phyloP scores from a whole-genome alignment of 306 rosid species.

The Cucurbita moschata region DNA sequence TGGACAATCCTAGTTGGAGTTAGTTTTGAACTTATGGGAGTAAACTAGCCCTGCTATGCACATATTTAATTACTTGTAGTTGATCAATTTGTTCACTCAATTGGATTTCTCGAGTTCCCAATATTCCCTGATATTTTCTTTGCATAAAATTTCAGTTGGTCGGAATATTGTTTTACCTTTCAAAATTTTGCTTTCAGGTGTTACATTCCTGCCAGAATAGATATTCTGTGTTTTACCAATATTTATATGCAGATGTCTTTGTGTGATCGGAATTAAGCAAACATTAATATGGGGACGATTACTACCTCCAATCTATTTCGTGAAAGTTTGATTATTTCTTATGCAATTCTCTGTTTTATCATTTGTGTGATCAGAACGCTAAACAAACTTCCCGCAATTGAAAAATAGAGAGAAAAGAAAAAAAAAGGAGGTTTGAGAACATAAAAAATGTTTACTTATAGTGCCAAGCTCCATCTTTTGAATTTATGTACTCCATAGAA shows the following conservation, averaged over 20 bases:
- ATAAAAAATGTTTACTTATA: background rate
- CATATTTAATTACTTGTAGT: background rate
- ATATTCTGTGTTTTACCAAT: too few species aligned
- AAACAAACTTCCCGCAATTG: background rate
- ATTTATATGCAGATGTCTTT: too few species aligned
- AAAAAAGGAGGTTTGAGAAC: background rate
- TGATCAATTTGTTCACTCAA: background rate
- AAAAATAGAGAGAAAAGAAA: background rate
- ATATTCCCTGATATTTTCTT: too few species aligned
- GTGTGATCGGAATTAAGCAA: too few species aligned
- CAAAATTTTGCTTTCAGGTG: too few species aligned
- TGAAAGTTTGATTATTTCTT: background rate
- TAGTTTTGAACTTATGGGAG: background rate
- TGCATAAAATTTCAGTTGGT: too few species aligned
- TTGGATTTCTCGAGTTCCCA: too few species aligned
- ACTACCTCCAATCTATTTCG: background rate
- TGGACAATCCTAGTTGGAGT: background rate
- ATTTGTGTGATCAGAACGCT: background rate
- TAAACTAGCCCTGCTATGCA: background rate
- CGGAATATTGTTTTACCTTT: too few species aligned
- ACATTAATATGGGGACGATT: background rate
- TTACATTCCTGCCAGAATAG: too few species aligned
- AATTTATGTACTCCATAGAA: background rate
- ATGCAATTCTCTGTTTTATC: background rate
- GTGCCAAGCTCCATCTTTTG: background rate